These are phyloP conservation scores for Ceratocystis harringtonii DNA, from an alignment of 2,329 filamentous ascomycete genomes.

Conservation along the genomic window DNA sequence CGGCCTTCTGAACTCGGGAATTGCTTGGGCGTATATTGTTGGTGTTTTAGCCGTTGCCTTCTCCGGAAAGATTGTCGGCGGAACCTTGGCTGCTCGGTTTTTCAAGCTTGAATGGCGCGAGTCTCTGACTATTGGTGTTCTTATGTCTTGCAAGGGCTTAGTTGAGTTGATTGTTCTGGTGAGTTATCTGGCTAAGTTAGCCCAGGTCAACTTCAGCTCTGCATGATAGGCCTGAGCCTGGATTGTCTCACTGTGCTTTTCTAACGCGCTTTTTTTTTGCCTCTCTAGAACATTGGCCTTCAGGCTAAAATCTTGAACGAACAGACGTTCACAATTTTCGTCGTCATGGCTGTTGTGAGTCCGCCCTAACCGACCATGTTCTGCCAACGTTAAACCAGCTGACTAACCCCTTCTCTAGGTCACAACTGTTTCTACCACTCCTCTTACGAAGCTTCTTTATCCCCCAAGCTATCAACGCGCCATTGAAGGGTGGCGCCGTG, in stretches of 20 bases:
- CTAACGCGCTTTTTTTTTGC: not conserved
- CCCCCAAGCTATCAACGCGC: conserved; percentile 46
- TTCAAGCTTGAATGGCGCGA: conserved; percentile 81
- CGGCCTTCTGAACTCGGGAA: conserved; percentile 64
- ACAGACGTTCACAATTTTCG: conserved; percentile 82
- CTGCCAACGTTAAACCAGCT: not conserved
- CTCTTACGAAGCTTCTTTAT: conserved; percentile 57
- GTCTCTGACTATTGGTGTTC: conserved; percentile 67
- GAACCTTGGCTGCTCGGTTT: conserved; percentile 58
- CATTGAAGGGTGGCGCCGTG: conserved; percentile 47
- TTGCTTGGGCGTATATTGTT: conserved; percentile 80
- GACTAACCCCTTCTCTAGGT: conserved; percentile 33
- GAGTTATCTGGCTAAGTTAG: conserved; percentile 17
- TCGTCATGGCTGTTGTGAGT: conserved; percentile 57
- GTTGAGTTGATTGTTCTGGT: conserved; percentile 91
- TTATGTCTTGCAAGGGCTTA: conserved; percentile 95
- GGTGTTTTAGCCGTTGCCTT: conserved; percentile 73
- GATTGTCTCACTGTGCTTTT: conserved; percentile 22
- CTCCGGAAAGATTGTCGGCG: conserved; percentile 69
- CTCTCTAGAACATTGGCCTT: conserved; percentile 50
- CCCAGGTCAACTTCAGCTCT: not conserved
- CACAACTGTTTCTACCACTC: conserved; percentile 73
- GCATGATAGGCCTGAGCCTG: not conserved
- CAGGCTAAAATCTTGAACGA: conserved; percentile 68
- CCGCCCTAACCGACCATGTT: not conserved